phyloP scores from a whole-genome alignment of 176 grass and related monocot species.

The Oryza longistaminata region DNA sequence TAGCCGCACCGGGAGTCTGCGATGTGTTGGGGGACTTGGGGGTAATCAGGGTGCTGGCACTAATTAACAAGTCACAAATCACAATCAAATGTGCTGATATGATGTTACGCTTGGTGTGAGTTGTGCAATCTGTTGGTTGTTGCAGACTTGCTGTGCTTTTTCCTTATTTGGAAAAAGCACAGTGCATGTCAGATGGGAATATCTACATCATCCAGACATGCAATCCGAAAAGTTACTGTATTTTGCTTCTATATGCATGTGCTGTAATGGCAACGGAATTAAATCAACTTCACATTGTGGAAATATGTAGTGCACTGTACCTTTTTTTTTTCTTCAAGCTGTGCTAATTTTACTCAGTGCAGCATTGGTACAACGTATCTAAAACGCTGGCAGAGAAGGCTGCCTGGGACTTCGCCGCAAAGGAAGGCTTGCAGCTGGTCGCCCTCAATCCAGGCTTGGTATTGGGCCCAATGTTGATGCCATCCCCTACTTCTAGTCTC shows the following conservation, averaged over 20 bases:
- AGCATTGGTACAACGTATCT: slow-evolving; percentile 59
- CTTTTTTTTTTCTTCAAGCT: neutral
- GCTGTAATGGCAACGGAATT: neutral
- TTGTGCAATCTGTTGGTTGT: neutral
- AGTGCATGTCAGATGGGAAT: neutral
- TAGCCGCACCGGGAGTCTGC: no score
- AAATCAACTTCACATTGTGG: neutral
- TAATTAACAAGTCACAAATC: no score
- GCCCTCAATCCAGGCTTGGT: slow-evolving; percentile 60
- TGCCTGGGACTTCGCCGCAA: slow-evolving; percentile 51
- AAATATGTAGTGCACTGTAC: neutral
- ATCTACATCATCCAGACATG: neutral
- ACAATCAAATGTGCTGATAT: no score
- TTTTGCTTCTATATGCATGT: neutral
- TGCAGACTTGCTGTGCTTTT: no score
- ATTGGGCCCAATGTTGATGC: slow-evolving; percentile 40
- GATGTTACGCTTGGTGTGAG: neutral
- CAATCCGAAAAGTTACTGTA: neutral
- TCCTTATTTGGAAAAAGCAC: no score
- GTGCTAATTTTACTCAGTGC: neutral
- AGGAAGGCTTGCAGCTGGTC: slow-evolving; percentile 46
- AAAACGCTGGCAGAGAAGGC: slow-evolving; percentile 67
- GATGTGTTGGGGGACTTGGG: no score
- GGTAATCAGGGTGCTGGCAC: no score
- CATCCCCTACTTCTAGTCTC: slow-evolving; percentile 29